Percentiles rank a stretch among this genome's conserved stretches.
Evolutionary conservation across 768 basidiomycete species (phyloP).

Genomic region (Pholiota conissans): DNA sequence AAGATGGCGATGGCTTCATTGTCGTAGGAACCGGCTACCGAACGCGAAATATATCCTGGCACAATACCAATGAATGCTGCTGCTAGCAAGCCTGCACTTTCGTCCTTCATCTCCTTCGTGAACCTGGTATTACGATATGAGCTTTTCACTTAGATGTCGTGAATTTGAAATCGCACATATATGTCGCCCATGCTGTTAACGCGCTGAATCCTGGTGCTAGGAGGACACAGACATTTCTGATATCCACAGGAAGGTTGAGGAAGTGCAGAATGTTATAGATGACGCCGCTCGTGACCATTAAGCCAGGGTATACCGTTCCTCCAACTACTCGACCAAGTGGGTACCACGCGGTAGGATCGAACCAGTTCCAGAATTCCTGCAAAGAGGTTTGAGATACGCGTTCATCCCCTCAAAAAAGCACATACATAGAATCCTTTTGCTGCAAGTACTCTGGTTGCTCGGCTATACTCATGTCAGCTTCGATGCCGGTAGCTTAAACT

Average conservation of each 20-base stretch:
- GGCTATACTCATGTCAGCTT: slow-evolving; percentile 46
- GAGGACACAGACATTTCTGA: slow-evolving; percentile 94
- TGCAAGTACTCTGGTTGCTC: slow-evolving; percentile 89
- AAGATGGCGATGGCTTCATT: slow-evolving; percentile 99
- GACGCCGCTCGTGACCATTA: slow-evolving; percentile 97
- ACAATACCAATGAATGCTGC: slow-evolving; percentile 98
- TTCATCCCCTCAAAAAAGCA: slow-evolving; percentile 9
- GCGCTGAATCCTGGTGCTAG: slow-evolving; percentile 97
- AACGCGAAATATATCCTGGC: slow-evolving; percentile 98
- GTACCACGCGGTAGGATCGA: slow-evolving; percentile 99
- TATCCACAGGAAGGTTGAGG: slow-evolving; percentile 94
- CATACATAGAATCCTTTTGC: slow-evolving; percentile 94
- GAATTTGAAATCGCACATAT: slow-evolving; percentile 55
- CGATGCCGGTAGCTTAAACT: slow-evolving; percentile 11
- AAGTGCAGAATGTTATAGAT: slow-evolving; percentile 91
- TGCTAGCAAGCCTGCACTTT: slow-evolving; percentile 93
- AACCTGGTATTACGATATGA: slow-evolving; percentile 54
- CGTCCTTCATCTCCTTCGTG: slow-evolving; percentile 94
- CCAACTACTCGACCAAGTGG: slow-evolving; percentile 98
- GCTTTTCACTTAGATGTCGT: not conserved
- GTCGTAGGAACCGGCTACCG: slow-evolving; percentile 98
- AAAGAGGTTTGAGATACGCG: not conserved
- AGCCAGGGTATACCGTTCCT: slow-evolving; percentile 96
- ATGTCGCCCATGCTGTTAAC: slow-evolving; percentile 94
- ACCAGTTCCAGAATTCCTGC: slow-evolving; percentile 99